phyloP scores from a whole-genome alignment of 2,329 filamentous ascomycete species.

The Epichloe baconii region DNA sequence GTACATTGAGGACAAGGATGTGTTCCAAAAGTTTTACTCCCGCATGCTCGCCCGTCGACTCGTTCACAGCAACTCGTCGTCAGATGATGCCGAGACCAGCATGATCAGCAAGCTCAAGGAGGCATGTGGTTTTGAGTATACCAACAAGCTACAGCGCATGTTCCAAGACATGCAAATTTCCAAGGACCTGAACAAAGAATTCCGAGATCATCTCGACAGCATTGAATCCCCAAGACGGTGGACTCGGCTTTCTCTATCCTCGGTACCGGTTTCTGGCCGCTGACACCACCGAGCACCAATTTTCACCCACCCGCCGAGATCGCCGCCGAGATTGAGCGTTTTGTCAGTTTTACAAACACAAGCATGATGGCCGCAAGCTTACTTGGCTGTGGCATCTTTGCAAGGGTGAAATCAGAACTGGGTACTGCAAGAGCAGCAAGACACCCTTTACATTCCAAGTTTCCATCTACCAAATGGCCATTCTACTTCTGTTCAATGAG shows the following conservation, averaged over 20 bases:
- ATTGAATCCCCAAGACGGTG: conserved; percentile 47
- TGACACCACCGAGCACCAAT: conserved; percentile 72
- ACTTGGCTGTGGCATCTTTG: conserved; percentile 98
- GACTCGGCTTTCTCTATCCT: conserved; percentile 89
- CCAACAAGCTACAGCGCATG: conserved; percentile 98
- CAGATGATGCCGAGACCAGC: conserved; percentile 92
- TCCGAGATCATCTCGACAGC: conserved; percentile 59
- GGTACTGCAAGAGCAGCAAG: conserved; percentile 81
- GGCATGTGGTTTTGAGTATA: conserved; percentile 97
- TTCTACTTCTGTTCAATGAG: conserved; percentile 90
- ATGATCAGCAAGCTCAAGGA: conserved; percentile 99
- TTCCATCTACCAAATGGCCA: conserved; percentile 95
- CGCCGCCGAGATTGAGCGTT: conserved; percentile 76
- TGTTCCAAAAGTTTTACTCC: conserved; percentile 99
- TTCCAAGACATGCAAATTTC: conserved; percentile 99
- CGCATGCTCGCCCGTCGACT: conserved; percentile 90
- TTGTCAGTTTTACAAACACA: conserved; percentile 86
- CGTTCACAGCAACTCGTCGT: conserved; percentile 89
- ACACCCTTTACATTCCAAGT: conserved; percentile 95
- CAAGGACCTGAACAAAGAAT: conserved; percentile 86
- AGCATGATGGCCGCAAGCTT: conserved; percentile 90
- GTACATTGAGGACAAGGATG: conserved; percentile 99
- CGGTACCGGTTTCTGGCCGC: conserved; percentile 94
- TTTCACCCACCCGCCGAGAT: conserved; percentile 83
- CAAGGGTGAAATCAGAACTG: conserved; percentile 91